Evolutionary conservation across 179 eudicot species (phyloP), one percentile per base, ranked within the genome.

Genomic region (Beta corolliflora): DNA sequence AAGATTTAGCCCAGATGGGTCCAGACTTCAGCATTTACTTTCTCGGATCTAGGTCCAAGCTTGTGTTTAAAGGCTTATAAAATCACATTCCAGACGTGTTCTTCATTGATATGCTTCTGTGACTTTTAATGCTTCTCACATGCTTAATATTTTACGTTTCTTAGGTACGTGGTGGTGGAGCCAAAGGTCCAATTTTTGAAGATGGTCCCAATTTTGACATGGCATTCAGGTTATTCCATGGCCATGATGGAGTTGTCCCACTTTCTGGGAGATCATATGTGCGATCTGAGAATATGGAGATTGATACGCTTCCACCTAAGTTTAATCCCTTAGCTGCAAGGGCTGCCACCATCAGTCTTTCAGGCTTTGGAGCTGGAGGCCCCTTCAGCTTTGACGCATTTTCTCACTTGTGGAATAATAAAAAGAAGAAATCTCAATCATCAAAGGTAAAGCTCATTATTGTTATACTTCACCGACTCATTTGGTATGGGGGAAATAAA

Each of bases 151-250:
- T 55, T 79, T 19, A 66, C 48, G 77, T 53, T 58, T 71, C 86
- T 13, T 71, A 95, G 99, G 90, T 81, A 7, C 88, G 85, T 53
- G 92, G 93, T 81, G 87, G 84, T 63, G 91, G 91, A 80, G 87
- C 81, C 60, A 93, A 94, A 87, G 99, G 99, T 80, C 99, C 99
- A 69, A 95, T 95, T 82, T 95, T 95, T 81, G 98, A 95, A 90
- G 99, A 95, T 89, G 98, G 98, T 46, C 97, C 97, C 85, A 92
- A 90, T 86, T 95, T 93, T 85, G 95, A 94, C 76, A 83, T 81
- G 86, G 91, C 99, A 60, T 95, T 93, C 77, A 91, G 89, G 89
- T 84, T 94, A 79, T 95, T 95, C 87, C 99, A 95, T 81, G 99
- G 99, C 44, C 88, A 83, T 69, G 91, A 94, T 86, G 98, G 98